These are phyloP conservation scores for Pyronema domesticum DNA, from an alignment of 495 filamentous ascomycete species.

Conservation along the genomic window DNA sequence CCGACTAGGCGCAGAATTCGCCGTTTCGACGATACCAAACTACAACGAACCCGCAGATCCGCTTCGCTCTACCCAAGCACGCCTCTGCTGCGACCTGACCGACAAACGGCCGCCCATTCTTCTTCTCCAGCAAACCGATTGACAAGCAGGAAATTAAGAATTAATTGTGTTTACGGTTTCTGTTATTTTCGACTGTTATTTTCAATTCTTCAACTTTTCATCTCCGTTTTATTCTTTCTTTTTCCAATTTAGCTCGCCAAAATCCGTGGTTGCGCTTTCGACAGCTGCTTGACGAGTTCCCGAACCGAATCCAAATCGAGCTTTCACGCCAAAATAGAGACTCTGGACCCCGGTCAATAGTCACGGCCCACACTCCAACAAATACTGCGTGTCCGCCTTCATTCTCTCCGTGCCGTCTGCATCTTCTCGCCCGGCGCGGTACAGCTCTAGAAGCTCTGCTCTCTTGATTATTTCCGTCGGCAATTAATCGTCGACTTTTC, in stretches of 20 bases:
- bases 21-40: constrained; percentile 7
- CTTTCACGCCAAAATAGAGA: not conserved
- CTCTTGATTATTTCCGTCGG: not conserved
- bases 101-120: not conserved
- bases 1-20: not conserved
- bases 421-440: not conserved
- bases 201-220: not conserved
- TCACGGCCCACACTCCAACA: no score
- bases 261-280: not conserved
- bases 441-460: not conserved
- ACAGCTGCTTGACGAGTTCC: not conserved
- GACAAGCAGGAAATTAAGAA: not conserved
- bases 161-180: not conserved
- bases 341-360: no score
- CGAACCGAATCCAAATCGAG: not conserved
- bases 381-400: no score
- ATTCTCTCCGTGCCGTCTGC: not conserved
- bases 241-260: not conserved
- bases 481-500: not conserved
- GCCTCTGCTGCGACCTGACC: not conserved
- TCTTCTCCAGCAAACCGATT: not conserved
- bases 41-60: constrained; percentile 8
- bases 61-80: not conserved
- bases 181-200: not conserved
- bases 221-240: not conserved